Base-by-base conservation (phyloP, 805 yeast species). In the Zygoascus biomembranicola region DNA sequence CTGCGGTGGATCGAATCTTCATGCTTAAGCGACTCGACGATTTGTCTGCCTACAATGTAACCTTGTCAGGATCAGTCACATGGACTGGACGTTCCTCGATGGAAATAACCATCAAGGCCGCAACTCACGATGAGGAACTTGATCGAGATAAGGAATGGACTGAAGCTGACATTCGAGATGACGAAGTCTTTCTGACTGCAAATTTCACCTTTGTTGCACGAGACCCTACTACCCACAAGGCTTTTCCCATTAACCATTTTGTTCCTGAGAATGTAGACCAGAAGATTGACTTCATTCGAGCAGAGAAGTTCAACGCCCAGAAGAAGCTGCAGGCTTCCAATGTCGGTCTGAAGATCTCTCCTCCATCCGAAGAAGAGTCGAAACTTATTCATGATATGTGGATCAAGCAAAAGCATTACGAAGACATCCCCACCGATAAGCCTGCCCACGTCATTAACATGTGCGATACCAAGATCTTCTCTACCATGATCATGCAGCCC, bases 21-120 rank as follows among this genome's bases (percentile, higher is more conserved):
- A 82, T 90, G 81, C 80, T 89, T 55, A 86, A 85, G 68, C 83
- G 89, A 61, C 79, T 90, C 43, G 96, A 89, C 63, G 88, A 84
- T 62, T 80, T 90, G 57, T 74, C 77, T 53, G 79, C 81, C 57
- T 84, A 78, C 69, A 88, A 89, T 69, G 83, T 92, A 61, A 77
- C 89, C 31, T 71, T 90, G 56, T 90, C 94, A 32, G 98, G 98
- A n/a, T 76, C 83, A 50, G 97, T 90, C 44, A 84, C 95, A 8
- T 90, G 95, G 88, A 90, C 97, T 0, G 98, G 98, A 55, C 76
- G 88, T 56, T 87, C 96, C 0, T 90, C 97, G 1, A 90, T 90
- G 97, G 97, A 90, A 70, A 90, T 90, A 64, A 79, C 90, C 47
- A 94, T 90, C 61, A 85, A 82, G 64, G 98, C 97, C 1, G 86